phyloP scores from a whole-genome alignment of 2,329 filamentous ascomycete genomes.

The Ophiognomonia clavigignenti-juglandacearum region DNA sequence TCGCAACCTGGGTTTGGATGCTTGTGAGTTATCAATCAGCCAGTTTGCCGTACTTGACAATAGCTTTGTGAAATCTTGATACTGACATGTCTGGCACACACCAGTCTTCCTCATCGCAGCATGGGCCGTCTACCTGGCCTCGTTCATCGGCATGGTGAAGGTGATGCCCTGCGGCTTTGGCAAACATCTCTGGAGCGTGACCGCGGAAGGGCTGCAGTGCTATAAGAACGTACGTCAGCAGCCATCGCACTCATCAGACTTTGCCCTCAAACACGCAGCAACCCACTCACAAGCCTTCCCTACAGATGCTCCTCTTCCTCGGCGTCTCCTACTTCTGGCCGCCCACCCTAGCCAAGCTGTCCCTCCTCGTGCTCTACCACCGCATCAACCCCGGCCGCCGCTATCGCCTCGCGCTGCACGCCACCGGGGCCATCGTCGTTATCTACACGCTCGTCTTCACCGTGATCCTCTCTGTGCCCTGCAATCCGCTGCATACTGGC shows the following conservation, averaged over 20 bases:
- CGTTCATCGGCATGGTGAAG: conserved; percentile 13
- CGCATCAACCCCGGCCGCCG: conserved; percentile 16
- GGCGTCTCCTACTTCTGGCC: conserved; percentile 20
- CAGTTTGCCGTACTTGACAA: no score
- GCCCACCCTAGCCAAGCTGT: conserved; percentile 19
- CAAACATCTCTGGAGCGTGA: conserved; percentile 15
- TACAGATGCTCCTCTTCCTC: conserved; percentile 14
- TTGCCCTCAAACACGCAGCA: neutral
- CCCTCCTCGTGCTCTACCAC: conserved; percentile 19
- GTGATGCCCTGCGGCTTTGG: conserved; percentile 15
- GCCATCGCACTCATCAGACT: no score
- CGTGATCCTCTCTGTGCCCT: conserved; percentile 20
- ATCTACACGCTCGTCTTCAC: conserved; percentile 20
- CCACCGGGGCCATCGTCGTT: conserved; percentile 9
- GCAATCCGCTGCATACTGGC: conserved; percentile 19
- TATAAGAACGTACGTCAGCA: conserved; percentile 7
- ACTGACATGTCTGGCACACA: neutral
- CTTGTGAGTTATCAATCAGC: conserved; percentile 7
- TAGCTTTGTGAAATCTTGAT: no score
- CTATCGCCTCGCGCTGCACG: conserved; percentile 13
- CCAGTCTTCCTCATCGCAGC: conserved; percentile 13
- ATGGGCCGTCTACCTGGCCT: conserved; percentile 14
- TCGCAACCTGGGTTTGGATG: conserved; percentile 11
- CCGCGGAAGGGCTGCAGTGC: conserved; percentile 9
- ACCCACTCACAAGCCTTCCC: neutral